These are phyloP conservation scores for Trichosporon sp. DNA, from an alignment of 1,284 basidiomycete genomes.

Conservation along the genomic window DNA sequence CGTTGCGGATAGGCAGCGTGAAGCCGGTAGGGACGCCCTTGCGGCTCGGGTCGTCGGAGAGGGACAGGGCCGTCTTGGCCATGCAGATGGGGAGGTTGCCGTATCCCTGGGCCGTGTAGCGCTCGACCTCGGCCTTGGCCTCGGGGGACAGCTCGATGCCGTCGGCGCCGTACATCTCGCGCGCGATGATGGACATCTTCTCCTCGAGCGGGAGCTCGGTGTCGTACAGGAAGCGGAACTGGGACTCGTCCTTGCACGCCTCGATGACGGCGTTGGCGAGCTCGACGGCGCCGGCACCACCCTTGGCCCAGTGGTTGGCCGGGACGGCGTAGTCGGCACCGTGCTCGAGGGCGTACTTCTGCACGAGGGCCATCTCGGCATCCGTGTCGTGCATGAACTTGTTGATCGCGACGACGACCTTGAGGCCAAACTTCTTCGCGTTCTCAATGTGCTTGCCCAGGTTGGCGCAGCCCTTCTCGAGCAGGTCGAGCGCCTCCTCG, in stretches of 20 bases:
- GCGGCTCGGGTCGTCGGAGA: constrained; percentile 86
- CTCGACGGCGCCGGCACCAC: constrained; percentile 77
- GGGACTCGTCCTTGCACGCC: constrained; percentile 73
- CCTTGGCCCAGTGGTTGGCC: constrained; percentile 94
- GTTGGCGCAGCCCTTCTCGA: constrained; percentile 90
- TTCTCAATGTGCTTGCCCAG: constrained; percentile 91
- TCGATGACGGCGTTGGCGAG: constrained; percentile 81
- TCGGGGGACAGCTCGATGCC: constrained; percentile 76
- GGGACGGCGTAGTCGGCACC: constrained; percentile 95
- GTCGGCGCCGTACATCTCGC: constrained; percentile 88
- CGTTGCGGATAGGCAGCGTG: constrained; percentile 84
- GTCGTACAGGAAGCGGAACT: constrained; percentile 88
- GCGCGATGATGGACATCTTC: constrained; percentile 80
- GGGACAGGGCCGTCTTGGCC: constrained; percentile 97
- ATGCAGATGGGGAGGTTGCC: constrained; percentile 67
- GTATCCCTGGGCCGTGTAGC: constrained; percentile 73
- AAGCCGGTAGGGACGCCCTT: constrained; percentile 88
- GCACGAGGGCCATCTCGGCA: constrained; percentile 82
- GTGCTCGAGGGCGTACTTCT: constrained; percentile 68
- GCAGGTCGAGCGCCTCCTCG: constrained; percentile 84
- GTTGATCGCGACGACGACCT: constrained; percentile 95
- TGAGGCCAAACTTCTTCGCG: constrained; percentile 90
- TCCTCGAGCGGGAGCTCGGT: constrained; percentile 73
- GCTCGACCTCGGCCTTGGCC: constrained; percentile 80
- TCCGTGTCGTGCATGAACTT: constrained; percentile 89